Base-by-base conservation (phyloP, 768 basidiomycete species). In the Phaeotremella skinneri region DNA sequence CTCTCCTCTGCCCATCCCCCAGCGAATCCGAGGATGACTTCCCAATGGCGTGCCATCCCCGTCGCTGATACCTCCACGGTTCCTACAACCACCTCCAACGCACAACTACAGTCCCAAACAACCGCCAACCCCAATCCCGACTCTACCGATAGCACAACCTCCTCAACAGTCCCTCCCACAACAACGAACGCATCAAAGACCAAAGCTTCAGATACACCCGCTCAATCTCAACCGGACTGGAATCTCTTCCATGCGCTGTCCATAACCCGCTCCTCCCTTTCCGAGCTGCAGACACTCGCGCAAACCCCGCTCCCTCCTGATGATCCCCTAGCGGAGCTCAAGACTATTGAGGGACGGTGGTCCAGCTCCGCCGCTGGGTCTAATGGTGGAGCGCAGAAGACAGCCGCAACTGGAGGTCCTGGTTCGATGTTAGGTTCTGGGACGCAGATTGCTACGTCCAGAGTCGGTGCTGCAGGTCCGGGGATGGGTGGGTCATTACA, bases 1-100 rank as follows among this genome's bases (percentile, higher is more conserved):
- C 48, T 74, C 13, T 66, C 69, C 4, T 52, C 67, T 14, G 45
- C 51, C 3, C 65, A 66, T 29, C 72, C 72, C 5, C 61, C 72
- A 25, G 42, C 69, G 1, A 71, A 74, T 39, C 72, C 69, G 4
- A 56, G 72, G 13, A 49, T 64, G 4, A 62, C 64, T 9, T 63
- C 62, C 23, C 39, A 54, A 29, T 74, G 72, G 72, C 65, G 69
- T 9, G 58, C 66, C 0, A 30, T 69, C 2, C 66, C 66, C 1
- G n/a, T n/a, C n/a, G n/a, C n/a, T n/a, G n/a, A n/a, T n/a, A n/a
- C n/a, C n/a, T n/a, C n/a, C n/a, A n/a, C n/a, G n/a, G n/a, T n/a
- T n/a, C n/a, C n/a, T n/a, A n/a, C n/a, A n/a, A n/a, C n/a, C n/a
- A n/a, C n/a, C n/a, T n/a, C n/a, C n/a, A n/a, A n/a, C n/a, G n/a